A percentile compares a stretch with the other conserved stretches of the same genome.
These are phyloP conservation scores for Solanum piurae DNA, from an alignment of 257 asterid genomes.

Conservation along the genomic window DNA sequence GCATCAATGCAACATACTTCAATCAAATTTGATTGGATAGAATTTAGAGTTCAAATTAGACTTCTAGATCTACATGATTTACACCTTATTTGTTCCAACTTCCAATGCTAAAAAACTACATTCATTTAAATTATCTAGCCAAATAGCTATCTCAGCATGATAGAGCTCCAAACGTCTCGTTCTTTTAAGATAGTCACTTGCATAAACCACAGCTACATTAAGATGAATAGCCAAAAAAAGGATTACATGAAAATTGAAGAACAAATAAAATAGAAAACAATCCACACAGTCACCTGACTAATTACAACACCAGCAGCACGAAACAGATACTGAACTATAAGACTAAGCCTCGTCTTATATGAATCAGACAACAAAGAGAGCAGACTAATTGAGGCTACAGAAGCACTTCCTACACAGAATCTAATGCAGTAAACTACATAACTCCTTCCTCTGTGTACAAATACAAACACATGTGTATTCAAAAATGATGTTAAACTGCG, in stretches of 20 bases:
- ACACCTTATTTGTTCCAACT: neutral
- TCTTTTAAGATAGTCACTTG: neutral
- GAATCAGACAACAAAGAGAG: neutral
- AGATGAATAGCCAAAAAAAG: neutral
- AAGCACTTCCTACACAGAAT: neutral
- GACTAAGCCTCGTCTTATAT: neutral
- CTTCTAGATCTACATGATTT: neutral
- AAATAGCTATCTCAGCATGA: neutral
- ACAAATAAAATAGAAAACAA: neutral
- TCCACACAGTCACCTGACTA: neutral
- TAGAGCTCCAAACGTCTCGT: neutral
- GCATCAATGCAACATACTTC: neutral
- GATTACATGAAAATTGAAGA: neutral
- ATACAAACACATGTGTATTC: neutral
- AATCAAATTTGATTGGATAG: neutral
- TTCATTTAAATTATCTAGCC: neutral
- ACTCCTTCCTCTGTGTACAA: neutral
- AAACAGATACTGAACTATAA: neutral
- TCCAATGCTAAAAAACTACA: neutral
- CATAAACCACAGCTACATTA: neutral
- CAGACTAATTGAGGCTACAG: neutral
- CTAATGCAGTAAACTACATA: neutral
- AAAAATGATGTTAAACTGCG: neutral
- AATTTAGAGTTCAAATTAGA: neutral
- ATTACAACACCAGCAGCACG: neutral